Evolutionary conservation across 306 rosid genomes (phyloP).

Genomic region (Prunus armeniaca): DNA sequence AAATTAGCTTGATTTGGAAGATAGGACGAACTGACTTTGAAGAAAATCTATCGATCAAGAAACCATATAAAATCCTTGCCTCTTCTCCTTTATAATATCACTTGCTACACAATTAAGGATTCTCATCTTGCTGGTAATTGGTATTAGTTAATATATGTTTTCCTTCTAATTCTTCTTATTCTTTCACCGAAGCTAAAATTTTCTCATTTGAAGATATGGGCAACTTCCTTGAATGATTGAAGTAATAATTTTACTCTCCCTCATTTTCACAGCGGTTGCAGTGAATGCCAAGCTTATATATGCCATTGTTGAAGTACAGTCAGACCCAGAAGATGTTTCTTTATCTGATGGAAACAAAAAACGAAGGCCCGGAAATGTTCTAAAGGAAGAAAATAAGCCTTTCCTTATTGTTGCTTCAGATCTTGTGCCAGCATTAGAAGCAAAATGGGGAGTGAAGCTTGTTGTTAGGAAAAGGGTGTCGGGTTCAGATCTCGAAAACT

Average conservation of each 20-base stretch:
- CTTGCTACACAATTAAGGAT: neutral
- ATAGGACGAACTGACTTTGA: neutral
- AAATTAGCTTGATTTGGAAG: neutral
- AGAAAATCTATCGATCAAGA: neutral
- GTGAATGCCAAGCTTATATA: slow-evolving; percentile 89
- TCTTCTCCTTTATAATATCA: neutral
- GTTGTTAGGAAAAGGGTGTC: slow-evolving; percentile 48
- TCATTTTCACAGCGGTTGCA: slow-evolving; percentile 74
- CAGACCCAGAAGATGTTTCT: slow-evolving; percentile 42
- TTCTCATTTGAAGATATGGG: neutral
- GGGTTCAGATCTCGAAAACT: slow-evolving; percentile 90
- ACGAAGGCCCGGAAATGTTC: slow-evolving; percentile 57
- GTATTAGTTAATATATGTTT: neutral
- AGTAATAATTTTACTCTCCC: slow-evolving; percentile 5
- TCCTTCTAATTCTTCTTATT: neutral
- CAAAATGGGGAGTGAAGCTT: slow-evolving; percentile 84
- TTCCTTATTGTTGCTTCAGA: slow-evolving; percentile 85
- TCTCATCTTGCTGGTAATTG: neutral
- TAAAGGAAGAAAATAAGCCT: slow-evolving; percentile 70
- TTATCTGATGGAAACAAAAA: slow-evolving; percentile 54
- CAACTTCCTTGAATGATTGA: slow-evolving; percentile 5
- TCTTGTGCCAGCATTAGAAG: slow-evolving; percentile 82
- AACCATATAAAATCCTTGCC: neutral
- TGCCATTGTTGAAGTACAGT: slow-evolving; percentile 76
- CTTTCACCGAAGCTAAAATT: neutral